Evolutionary conservation across 371 early-diverging fungal species (phyloP).

Genomic region (Aphelidium insulamus): DNA sequence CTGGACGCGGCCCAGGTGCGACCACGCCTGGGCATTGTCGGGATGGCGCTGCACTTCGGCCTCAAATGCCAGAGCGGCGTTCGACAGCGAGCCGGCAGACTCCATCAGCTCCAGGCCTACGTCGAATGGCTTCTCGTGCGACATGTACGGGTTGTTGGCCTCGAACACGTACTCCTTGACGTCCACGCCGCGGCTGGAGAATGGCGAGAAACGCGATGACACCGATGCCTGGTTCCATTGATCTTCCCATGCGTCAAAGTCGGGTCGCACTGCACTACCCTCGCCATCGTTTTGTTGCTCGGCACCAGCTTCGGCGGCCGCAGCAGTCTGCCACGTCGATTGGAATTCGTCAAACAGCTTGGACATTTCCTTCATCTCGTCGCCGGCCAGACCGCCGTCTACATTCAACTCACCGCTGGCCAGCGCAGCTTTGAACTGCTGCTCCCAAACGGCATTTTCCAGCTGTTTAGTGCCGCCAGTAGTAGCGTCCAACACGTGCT

Average conservation of each 20-base stretch:
- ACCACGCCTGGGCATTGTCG: constrained; percentile 60
- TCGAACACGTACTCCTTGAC: constrained; percentile 50
- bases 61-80: constrained; percentile 75
- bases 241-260: constrained; percentile 37
- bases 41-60: constrained; percentile 65
- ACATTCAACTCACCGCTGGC: constrained; percentile 16
- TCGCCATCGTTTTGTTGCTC: constrained; percentile 21
- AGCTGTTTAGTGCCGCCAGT: too few species aligned
- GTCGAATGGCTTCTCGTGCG: constrained; percentile 13
- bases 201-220: too few species aligned
- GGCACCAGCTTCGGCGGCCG: constrained; percentile 24
- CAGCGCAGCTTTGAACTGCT: constrained; percentile 23
- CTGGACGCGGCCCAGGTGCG: constrained; percentile 61
- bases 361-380: constrained; percentile 14
- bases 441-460: constrained; percentile 21
- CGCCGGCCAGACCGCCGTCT: constrained; percentile 21
- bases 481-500: constrained; percentile 21
- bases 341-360: constrained; percentile 24
- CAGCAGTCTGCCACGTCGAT: too few species aligned
- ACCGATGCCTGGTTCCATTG: constrained; percentile 27
- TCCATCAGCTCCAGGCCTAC: constrained; percentile 17
- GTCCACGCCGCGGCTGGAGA: constrained; percentile 34
- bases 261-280: constrained; percentile 15
- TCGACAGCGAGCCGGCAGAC: constrained; percentile 36
- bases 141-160: constrained; percentile 49